These are phyloP conservation scores for Pythium scleroteichum DNA, from an alignment of 352 stramenopile species.

Conservation along the genomic window DNA sequence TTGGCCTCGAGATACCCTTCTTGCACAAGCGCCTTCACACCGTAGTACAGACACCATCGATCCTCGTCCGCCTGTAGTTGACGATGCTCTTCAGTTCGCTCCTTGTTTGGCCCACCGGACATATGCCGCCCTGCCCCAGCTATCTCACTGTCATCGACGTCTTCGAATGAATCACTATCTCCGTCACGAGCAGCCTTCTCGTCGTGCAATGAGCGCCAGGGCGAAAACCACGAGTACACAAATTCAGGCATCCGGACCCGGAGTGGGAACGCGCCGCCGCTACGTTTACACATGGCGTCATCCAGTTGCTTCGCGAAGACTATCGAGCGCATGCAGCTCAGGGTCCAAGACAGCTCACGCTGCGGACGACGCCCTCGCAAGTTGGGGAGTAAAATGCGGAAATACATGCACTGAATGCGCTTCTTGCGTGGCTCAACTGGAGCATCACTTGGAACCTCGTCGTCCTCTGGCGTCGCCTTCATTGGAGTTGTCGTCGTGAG, in stretches of 20 bases:
- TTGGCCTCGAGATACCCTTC: constrained; percentile 89
- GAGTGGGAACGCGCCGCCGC: constrained; percentile 41
- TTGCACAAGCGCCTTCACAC: constrained; percentile 80
- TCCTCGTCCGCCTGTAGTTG: constrained; percentile 83
- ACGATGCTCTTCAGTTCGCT: constrained; percentile 36
- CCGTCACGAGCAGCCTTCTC: constrained; percentile 36
- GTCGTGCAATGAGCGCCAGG: constrained; percentile 58
- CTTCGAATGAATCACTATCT: constrained; percentile 15
- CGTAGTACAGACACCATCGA: constrained; percentile 94
- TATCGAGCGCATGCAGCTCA: constrained; percentile 90
- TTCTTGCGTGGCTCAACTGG: constrained; percentile 33
- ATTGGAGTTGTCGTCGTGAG: background rate
- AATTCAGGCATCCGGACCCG: constrained; percentile 92
- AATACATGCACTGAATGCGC: constrained; percentile 85
- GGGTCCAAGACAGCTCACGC: constrained; percentile 79
- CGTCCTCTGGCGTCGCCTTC: background rate
- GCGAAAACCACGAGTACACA: constrained; percentile 92
- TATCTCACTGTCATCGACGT: constrained; percentile 12
- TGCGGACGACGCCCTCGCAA: constrained; percentile 79
- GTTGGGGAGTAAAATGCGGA: constrained; percentile 91
- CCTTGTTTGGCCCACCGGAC: constrained; percentile 11
- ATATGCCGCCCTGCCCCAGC: background rate
- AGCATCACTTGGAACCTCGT: background rate
- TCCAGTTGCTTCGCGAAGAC: constrained; percentile 88
- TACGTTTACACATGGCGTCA: constrained; percentile 67